Evolutionary conservation across 371 early-diverging fungal species (phyloP).

Genomic region (Zychaea mexicana): DNA sequence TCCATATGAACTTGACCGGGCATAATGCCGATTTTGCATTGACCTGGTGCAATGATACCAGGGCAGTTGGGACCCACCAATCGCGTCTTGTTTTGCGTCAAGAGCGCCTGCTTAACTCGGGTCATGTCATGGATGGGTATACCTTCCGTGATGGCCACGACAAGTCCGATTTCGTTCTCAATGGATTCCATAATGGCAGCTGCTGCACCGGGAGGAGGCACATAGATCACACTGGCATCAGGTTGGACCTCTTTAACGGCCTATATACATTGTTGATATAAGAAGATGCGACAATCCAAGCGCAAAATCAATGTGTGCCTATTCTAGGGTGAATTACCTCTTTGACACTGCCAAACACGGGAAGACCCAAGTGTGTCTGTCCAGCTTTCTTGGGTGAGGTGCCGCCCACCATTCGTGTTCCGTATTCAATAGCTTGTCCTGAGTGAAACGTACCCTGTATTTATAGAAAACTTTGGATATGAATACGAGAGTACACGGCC

Average conservation of each 20-base stretch:
- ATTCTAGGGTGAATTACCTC: slow-evolving; percentile 62
- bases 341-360: slow-evolving; percentile 91
- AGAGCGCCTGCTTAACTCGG: slow-evolving; percentile 73
- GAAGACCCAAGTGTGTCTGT: slow-evolving; percentile 89
- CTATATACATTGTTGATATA: slow-evolving; percentile 27
- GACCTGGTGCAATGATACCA: slow-evolving; percentile 97
- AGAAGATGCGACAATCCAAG: slow-evolving; percentile 1
- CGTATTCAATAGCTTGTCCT: slow-evolving; percentile 96
- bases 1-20: slow-evolving; percentile 96
- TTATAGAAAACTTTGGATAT: too few relatives aligned
- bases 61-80: slow-evolving; percentile 99
- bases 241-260: slow-evolving; percentile 88
- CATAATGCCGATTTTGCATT: slow-evolving; percentile 99
- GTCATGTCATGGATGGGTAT: slow-evolving; percentile 99
- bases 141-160: slow-evolving; percentile 98
- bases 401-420: slow-evolving; percentile 98
- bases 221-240: slow-evolving; percentile 97
- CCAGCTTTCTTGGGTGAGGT: slow-evolving; percentile 98
- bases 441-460: slow-evolving; percentile 98
- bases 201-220: slow-evolving; percentile 96
- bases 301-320: too few relatives aligned
- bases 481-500: too few relatives aligned
- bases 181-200: slow-evolving; percentile 97
- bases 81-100: slow-evolving; percentile 87
- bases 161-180: slow-evolving; percentile 94